A percentile compares a stretch with the other conserved stretches of the same genome.
Evolutionary conservation across 345 rosid species (phyloP).

Genomic region (Conringia planisiliqua): DNA sequence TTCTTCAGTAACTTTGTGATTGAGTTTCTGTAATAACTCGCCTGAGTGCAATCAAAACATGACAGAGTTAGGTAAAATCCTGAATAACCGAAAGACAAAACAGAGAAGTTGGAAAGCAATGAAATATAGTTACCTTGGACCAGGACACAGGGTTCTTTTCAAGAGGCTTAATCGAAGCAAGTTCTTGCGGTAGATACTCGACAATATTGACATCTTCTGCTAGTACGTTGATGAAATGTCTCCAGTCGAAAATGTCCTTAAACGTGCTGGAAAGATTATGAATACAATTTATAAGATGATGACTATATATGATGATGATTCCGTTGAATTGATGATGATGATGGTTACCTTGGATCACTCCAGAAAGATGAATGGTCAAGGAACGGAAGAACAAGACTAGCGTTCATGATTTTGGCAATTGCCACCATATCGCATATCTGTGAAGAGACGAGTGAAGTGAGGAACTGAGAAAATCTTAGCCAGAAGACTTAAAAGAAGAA

Average conservation of each 20-base stretch:
- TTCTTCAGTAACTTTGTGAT: constrained; percentile 41
- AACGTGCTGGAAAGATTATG: constrained; percentile 40
- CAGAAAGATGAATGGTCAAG: constrained; percentile 74
- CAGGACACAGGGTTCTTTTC: constrained; percentile 57
- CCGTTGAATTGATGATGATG: background rate
- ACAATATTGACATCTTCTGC: constrained; percentile 53
- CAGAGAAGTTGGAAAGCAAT: background rate
- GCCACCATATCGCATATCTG: constrained; percentile 85
- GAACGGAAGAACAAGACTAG: constrained; percentile 61
- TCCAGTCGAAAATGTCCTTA: constrained; percentile 68
- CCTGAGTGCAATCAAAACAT: constrained; percentile 30
- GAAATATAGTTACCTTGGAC: constrained; percentile 50
- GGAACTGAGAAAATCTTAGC: background rate
- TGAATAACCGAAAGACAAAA: background rate
- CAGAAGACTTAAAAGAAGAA: background rate
- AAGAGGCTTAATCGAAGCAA: constrained; percentile 38
- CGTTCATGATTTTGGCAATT: constrained; percentile 67
- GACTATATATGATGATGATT: background rate
- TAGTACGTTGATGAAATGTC: constrained; percentile 51
- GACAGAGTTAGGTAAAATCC: background rate
- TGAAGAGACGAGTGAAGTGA: background rate
- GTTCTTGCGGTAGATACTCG: constrained; percentile 46
- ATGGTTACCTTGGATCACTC: constrained; percentile 64
- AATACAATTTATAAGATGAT: background rate
- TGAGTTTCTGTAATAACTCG: constrained; percentile 48